phyloP scores from a whole-genome alignment of 169 alveolate species.

The Plasmodium malariae region DNA sequence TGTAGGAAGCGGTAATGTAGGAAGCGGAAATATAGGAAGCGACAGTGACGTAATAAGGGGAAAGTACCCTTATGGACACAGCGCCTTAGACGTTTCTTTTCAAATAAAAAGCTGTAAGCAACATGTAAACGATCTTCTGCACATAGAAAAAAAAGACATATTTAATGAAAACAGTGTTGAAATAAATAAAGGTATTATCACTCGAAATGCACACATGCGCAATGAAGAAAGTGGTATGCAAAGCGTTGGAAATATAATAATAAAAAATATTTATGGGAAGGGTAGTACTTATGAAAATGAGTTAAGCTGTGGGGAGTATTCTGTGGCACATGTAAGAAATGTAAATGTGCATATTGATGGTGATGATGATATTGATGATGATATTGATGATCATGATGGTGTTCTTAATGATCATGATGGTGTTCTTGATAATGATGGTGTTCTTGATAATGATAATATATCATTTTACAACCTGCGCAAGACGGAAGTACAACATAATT shows the following conservation, averaged over 20 bases:
- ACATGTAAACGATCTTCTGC: neutral
- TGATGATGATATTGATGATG: neutral
- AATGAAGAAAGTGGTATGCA: neutral
- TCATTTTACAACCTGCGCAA: too few relatives aligned
- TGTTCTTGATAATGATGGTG: too few relatives aligned
- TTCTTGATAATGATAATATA: too few relatives aligned
- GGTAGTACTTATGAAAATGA: too few relatives aligned
- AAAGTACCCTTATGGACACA: too few relatives aligned
- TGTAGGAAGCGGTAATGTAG: too few relatives aligned
- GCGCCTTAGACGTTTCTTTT: constrained; percentile 17
- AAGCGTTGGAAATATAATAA: neutral
- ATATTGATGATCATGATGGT: neutral
- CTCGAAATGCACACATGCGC: neutral
- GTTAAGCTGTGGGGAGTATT: too few relatives aligned
- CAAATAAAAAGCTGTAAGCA: neutral
- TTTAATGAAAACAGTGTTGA: neutral
- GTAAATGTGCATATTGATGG: neutral
- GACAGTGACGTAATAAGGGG: too few relatives aligned
- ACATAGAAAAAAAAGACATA: neutral
- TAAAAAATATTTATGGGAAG: neutral
- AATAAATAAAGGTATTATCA: neutral
- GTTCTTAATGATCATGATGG: neutral
- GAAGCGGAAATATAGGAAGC: too few relatives aligned
- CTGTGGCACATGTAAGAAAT: neutral
- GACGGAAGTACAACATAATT: too few relatives aligned